phyloP scores from a whole-genome alignment of 768 basidiomycete species.

The Tremella fuciformis region DNA sequence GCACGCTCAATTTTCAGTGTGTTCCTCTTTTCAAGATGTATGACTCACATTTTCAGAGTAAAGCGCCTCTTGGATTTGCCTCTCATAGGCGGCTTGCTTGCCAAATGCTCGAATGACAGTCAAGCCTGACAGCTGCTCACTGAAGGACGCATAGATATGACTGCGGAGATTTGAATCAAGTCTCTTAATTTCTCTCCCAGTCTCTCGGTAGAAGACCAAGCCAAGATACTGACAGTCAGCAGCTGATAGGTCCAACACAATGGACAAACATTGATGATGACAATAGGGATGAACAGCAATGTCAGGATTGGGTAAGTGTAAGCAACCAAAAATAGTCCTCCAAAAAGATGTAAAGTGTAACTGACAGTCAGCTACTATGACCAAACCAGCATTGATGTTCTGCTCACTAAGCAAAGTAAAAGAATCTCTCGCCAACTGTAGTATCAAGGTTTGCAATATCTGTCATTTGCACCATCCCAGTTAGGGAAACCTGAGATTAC shows the following conservation, averaged over 20 bases:
- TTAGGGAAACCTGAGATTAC: background rate
- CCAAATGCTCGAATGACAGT: conserved; percentile 39
- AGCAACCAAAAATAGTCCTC: background rate
- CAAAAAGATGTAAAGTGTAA: background rate
- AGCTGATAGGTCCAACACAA: no score
- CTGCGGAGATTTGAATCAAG: conserved; percentile 33
- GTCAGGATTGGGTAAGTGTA: background rate
- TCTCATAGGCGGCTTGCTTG: conserved; percentile 22
- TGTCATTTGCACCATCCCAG: background rate
- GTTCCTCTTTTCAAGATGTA: background rate
- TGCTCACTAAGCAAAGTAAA: no score
- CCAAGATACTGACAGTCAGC: conserved; percentile 22
- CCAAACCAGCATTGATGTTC: no score
- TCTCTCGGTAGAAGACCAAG: conserved; percentile 30
- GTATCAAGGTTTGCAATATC: conserved; percentile 40
- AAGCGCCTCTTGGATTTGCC: conserved; percentile 24
- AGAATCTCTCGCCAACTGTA: no score
- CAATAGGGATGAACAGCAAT: background rate
- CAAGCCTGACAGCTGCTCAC: conserved; percentile 34
- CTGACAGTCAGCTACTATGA: no score
- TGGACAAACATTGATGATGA: background rate
- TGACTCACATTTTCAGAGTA: conserved; percentile 32
- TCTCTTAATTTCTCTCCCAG: conserved; percentile 37
- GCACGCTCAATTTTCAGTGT: conserved; percentile 24
- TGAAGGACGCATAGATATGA: conserved; percentile 32